Evolutionary conservation across 352 stramenopile genomes (phyloP).

Genomic region (Globisporangium nunn): DNA sequence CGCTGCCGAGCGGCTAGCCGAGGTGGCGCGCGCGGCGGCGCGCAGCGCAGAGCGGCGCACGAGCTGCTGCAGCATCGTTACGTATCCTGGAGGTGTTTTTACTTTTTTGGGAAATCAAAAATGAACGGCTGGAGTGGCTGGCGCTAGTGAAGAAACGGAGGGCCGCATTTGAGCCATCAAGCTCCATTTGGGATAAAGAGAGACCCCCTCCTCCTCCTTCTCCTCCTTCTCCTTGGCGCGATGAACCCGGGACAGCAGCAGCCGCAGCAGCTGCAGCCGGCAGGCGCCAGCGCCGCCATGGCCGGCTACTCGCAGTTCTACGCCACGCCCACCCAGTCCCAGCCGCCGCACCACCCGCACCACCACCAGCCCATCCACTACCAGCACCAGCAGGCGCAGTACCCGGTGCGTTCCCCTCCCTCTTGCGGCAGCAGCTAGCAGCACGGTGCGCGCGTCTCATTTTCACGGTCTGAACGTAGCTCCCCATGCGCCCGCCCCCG

Average conservation of each 20-base stretch:
- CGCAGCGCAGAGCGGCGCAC: constrained; percentile 26
- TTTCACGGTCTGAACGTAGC: neutral
- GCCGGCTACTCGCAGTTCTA: constrained; percentile 71
- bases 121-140: too few species aligned
- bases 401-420: constrained; percentile 1
- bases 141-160: too few species aligned
- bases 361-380: constrained; percentile 3
- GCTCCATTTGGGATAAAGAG: too few species aligned
- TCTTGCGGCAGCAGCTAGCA: neutral
- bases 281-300: constrained; percentile 35
- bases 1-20: neutral
- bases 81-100: constrained; percentile 1
- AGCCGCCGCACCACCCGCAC: constrained; percentile 4
- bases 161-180: too few species aligned
- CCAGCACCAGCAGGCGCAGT: constrained; percentile 8
- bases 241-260: constrained; percentile 30
- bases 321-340: constrained; percentile 17
- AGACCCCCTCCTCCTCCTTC: neutral
- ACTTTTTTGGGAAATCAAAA: too few species aligned
- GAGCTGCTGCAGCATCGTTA: constrained; percentile 28
- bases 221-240: neutral
- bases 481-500: constrained; percentile 27
- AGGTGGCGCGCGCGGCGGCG: constrained; percentile 3
- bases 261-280: constrained; percentile 26
- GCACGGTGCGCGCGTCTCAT: neutral